A percentile compares a stretch with the other conserved stretches of the same genome.
Conservation (phyloP, 2,329 filamentous ascomycete genomes). For the Fusarium miscanthi region DNA sequence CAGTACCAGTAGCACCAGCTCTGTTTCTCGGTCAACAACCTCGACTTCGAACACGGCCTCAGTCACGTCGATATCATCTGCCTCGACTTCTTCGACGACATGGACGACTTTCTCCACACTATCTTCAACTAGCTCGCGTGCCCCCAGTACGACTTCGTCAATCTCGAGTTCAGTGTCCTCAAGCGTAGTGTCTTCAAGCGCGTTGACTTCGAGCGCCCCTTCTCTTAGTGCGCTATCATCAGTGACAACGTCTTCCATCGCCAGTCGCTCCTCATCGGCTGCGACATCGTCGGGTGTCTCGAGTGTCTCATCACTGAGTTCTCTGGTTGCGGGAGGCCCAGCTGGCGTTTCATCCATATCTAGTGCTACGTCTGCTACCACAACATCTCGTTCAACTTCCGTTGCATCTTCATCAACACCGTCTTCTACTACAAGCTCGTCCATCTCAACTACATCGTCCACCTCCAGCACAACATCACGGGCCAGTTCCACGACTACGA, state of each 20-base stretch:
- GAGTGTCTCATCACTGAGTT: slow-evolving; percentile 24
- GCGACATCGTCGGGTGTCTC: slow-evolving; percentile 40
- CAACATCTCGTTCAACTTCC: neutral
- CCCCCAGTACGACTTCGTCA: neutral
- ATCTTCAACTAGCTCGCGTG: neutral
- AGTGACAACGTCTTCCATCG: slow-evolving; percentile 14
- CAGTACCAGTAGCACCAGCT: neutral
- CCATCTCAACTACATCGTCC: neutral
- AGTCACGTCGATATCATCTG: neutral
- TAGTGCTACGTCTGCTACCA: rapidly evolving
- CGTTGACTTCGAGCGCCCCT: neutral
- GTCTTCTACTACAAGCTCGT: neutral
- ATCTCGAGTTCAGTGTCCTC: neutral
- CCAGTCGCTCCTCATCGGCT: slow-evolving; percentile 16
- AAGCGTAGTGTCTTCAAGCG: neutral
- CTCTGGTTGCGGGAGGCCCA: neutral
- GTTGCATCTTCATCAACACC: neutral
- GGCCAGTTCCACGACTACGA: neutral
- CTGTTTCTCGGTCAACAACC: neutral
- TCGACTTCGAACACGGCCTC: neutral
- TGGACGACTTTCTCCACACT: neutral
- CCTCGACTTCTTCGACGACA: neutral
- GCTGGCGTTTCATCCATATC: neutral
- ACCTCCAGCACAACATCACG: neutral
- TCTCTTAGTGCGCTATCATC: slow-evolving; percentile 22